Percentiles rank a stretch among this genome's conserved stretches.
These are phyloP conservation scores for Sarocladium kiliense DNA, from an alignment of 2,329 filamentous ascomycete species.

Conservation along the genomic window DNA sequence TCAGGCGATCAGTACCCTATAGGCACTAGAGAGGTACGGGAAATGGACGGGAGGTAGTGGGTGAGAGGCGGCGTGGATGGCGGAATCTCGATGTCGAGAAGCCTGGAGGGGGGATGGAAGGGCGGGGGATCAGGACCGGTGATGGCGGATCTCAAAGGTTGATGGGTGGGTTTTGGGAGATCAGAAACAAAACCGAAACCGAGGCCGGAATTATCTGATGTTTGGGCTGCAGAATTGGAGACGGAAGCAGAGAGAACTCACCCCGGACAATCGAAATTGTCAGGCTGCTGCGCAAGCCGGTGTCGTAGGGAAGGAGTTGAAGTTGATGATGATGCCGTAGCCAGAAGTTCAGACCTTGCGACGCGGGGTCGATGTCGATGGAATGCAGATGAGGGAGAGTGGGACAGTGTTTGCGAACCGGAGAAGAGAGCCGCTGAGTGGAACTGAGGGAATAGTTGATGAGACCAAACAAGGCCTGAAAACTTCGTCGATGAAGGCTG, in stretches of 20 bases:
- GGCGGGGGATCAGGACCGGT: background rate
- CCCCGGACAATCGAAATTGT: background rate
- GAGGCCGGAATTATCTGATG: too few species aligned
- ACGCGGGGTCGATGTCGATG: background rate
- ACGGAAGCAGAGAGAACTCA: background rate
- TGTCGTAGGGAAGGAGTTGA: too few species aligned
- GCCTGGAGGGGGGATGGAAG: background rate
- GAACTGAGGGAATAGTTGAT: background rate
- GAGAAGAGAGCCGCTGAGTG: background rate
- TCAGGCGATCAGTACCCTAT: conserved; percentile 2
- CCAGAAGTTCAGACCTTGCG: background rate
- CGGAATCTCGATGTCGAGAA: conserved; percentile 2
- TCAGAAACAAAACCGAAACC: background rate
- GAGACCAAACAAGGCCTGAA: background rate
- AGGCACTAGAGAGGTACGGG: conserved; percentile 6
- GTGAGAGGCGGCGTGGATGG: background rate
- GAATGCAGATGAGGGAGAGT: background rate
- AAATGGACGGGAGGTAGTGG: background rate
- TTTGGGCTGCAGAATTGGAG: background rate
- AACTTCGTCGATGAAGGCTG: too few species aligned
- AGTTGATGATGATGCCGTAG: background rate
- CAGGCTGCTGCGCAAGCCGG: background rate
- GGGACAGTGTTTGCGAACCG: background rate
- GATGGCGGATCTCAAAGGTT: background rate
- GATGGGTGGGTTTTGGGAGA: background rate